Conservation (phyloP, 768 basidiomycete species). For the Leccinum variicolor region DNA sequence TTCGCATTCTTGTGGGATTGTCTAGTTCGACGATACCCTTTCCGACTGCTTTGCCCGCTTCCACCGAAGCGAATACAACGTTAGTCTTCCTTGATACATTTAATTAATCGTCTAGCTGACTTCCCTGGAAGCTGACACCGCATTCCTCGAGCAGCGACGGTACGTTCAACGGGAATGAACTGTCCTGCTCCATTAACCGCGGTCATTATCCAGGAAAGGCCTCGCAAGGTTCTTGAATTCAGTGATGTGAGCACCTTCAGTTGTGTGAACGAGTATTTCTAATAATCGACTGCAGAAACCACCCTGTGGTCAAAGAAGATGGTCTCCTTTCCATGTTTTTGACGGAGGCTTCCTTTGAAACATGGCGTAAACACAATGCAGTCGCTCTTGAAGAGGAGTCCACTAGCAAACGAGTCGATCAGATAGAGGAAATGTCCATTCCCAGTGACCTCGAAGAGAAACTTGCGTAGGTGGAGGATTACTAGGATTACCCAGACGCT, state of each 20-base stretch:
- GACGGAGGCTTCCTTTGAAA: slow-evolving; percentile 78
- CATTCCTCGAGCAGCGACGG: slow-evolving; percentile 90
- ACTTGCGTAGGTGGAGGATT: slow-evolving; percentile 51
- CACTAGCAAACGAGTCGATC: slow-evolving; percentile 69
- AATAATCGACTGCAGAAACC: slow-evolving; percentile 56
- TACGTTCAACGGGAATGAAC: slow-evolving; percentile 25
- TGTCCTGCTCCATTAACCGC: not conserved
- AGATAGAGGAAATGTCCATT: slow-evolving; percentile 86
- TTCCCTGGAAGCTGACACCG: slow-evolving; percentile 64
- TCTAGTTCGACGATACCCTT: slow-evolving; percentile 84
- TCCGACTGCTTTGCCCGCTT: slow-evolving; percentile 80
- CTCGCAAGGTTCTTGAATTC: slow-evolving; percentile 77
- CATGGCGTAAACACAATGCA: slow-evolving; percentile 77
- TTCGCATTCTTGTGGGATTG: slow-evolving; percentile 90
- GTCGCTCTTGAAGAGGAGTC: slow-evolving; percentile 90
- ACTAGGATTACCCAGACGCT: not conserved
- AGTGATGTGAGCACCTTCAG: slow-evolving; percentile 53
- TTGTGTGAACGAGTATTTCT: not conserved
- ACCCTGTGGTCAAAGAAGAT: slow-evolving; percentile 88
- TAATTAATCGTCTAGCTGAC: slow-evolving; percentile 4
- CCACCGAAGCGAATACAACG: slow-evolving; percentile 93
- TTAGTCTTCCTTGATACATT: slow-evolving; percentile 37
- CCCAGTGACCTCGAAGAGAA: slow-evolving; percentile 92
- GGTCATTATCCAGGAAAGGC: slow-evolving; percentile 56
- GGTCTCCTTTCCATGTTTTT: slow-evolving; percentile 80